phyloP scores from a whole-genome alignment of 164 flowering plant species.

The Berberis vulgaris region DNA sequence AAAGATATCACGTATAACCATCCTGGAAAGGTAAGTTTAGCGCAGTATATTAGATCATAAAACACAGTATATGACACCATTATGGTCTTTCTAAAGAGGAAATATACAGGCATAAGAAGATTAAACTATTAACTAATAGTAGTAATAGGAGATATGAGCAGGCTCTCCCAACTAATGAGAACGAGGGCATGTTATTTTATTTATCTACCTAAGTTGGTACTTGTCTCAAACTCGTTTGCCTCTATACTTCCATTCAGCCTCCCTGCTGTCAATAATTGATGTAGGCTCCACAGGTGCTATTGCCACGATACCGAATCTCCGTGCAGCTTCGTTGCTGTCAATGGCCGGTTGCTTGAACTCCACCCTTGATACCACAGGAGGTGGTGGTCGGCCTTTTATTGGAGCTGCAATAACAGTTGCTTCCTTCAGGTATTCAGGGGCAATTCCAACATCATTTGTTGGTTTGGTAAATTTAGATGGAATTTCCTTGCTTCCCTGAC shows the following conservation, averaged over 20 bases:
- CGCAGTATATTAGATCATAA: no score
- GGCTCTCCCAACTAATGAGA: no score
- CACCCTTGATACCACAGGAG: neutral
- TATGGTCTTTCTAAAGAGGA: no score
- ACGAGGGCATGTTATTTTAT: neutral
- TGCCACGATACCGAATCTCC: no score
- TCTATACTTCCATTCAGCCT: slow-evolving; percentile 1
- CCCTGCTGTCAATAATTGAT: neutral
- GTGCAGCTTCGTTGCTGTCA: neutral
- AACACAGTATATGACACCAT: no score
- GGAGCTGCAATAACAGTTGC: neutral
- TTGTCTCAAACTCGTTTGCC: neutral
- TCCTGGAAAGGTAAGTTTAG: no score
- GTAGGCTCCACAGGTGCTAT: no score
- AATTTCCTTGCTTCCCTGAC: neutral
- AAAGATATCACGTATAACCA: no score
- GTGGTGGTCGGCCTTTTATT: neutral
- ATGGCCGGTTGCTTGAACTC: neutral
- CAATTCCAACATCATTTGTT: neutral
- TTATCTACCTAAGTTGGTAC: neutral
- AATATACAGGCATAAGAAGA: no score
- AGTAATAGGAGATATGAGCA: no score
- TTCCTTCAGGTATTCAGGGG: neutral
- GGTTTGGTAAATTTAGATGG: slow-evolving; percentile 1
- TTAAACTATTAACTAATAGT: no score